Conservation (phyloP, 1,284 basidiomycete species). For the Leccinum fallax region DNA sequence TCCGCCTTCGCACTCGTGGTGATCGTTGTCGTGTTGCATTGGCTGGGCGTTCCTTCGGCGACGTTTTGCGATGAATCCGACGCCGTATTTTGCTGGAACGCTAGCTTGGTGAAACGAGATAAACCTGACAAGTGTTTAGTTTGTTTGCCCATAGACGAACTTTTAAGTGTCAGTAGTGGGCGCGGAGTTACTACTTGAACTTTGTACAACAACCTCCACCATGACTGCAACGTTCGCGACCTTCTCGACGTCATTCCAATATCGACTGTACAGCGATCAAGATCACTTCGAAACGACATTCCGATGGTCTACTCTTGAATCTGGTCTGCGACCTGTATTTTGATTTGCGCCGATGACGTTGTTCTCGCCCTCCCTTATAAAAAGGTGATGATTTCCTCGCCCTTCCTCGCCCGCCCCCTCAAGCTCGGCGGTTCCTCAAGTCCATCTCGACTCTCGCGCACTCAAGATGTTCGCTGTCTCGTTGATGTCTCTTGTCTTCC, state of each 20-base stretch:
- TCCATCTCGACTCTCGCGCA: slow-evolving; percentile 7
- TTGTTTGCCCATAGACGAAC: slow-evolving; percentile 36
- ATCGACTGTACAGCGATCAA: background rate
- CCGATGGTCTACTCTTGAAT: slow-evolving; percentile 9
- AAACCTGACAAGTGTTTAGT: slow-evolving; percentile 52
- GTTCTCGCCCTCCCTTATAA: slow-evolving; percentile 11
- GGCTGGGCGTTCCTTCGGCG: background rate
- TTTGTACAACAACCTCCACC: background rate
- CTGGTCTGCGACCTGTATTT: slow-evolving; percentile 7
- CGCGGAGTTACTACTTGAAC: slow-evolving; percentile 16
- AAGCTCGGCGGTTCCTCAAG: slow-evolving; percentile 21
- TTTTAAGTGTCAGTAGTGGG: background rate
- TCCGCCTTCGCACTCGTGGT: background rate
- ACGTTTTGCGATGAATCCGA: slow-evolving; percentile 10
- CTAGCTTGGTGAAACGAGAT: slow-evolving; percentile 50
- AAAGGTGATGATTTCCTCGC: slow-evolving; percentile 7
- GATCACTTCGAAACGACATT: background rate
- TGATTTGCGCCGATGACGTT: slow-evolving; percentile 8
- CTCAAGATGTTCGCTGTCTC: slow-evolving; percentile 26
- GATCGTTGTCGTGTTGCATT: background rate
- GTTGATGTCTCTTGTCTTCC: slow-evolving; percentile 12
- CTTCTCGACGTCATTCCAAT: background rate
- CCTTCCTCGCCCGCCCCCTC: background rate
- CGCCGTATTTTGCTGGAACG: slow-evolving; percentile 35
- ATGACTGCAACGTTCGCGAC: background rate